Base-by-base conservation (phyloP, 2,329 filamentous ascomycete species). In the Verticillium nonalfalfae region DNA sequence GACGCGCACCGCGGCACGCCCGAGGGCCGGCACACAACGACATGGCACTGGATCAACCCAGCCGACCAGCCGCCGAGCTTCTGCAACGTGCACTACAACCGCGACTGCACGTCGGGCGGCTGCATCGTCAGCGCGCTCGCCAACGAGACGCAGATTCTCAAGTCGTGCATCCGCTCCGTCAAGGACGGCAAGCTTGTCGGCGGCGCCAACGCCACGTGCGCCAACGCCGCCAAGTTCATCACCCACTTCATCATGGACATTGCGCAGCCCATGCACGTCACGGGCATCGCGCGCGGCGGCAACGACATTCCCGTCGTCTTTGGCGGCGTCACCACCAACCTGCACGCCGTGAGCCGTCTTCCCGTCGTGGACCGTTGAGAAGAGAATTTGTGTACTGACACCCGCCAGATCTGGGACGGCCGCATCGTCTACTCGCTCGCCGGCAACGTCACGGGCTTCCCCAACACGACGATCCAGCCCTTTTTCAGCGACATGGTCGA, bases 241-340 rank as follows among this genome's bases (percentile, higher is more conserved):
- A 65, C 64, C 59, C 64, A 65, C 62, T 65, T 65, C 64, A 59
- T 64, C 35, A 61, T 61, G 56, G 64, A 65, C 36, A 64, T 65
- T 38, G 60, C 64, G 38, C 64, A 65, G 61, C 64, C 64, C 55
- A 60, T 65, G 39, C 62, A 65, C 59, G 63, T 62, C 39, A 66
- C 63, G 6, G 64, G 64, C 45, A 56, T 64, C 38, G 59, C 63
- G 34, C 59, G 61, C 58, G 64, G 64, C 56, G 64, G 64, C 58
- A 66, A 64, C 61, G 63, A 62, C 59, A 83, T 88, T 64, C 65
- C 72, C 1, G 85, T 88, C 6, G 73, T 72, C 1, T 88, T 84
- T 69, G 72, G 79, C 59, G 77, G 78, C 14, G 74, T 78, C 31
- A 67, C 68, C 40, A 82, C 81, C 34, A 88, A 89, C 69, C 76